These are phyloP conservation scores for Aspergillus carlsbadensis DNA, from an alignment of 495 filamentous ascomycete species.

Conservation along the genomic window DNA sequence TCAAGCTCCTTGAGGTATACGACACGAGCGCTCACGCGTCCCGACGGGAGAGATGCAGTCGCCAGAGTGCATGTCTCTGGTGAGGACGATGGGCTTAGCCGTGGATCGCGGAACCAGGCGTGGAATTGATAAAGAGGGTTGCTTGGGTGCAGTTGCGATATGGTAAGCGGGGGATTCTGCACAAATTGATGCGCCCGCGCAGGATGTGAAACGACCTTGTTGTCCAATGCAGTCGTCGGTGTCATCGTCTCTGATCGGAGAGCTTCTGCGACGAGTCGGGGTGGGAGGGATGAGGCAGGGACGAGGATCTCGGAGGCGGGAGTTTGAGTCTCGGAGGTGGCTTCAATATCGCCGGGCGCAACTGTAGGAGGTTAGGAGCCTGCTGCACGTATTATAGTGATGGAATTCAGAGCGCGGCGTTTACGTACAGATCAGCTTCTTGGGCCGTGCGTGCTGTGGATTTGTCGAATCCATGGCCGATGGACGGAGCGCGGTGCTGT, in stretches of 20 bases:
- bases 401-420: background rate
- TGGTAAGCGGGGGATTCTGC: slow-evolving; percentile 43
- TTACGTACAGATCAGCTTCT: slow-evolving; percentile 46
- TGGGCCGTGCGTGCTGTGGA: slow-evolving; percentile 28
- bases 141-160: slow-evolving; percentile 39
- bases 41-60: slow-evolving; percentile 81
- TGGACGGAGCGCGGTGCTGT: background rate
- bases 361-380: slow-evolving; percentile 24
- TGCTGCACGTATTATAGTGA: background rate
- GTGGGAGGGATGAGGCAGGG: slow-evolving; percentile 22
- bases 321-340: slow-evolving; percentile 17
- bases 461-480: slow-evolving; percentile 7
- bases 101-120: slow-evolving; percentile 76
- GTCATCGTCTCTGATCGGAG: slow-evolving; percentile 37
- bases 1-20: slow-evolving; percentile 86
- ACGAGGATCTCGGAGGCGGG: slow-evolving; percentile 5
- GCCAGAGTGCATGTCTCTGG: slow-evolving; percentile 74
- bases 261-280: slow-evolving; percentile 23
- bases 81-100: slow-evolving; percentile 59
- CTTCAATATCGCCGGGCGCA: slow-evolving; percentile 44
- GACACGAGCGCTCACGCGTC: slow-evolving; percentile 76
- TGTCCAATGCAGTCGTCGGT: slow-evolving; percentile 36
- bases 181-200: slow-evolving; percentile 49
- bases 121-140: slow-evolving; percentile 81
- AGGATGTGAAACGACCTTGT: slow-evolving; percentile 36